Evolutionary conservation across 2,329 filamentous ascomycete genomes (phyloP).

Genomic region (Alternaria longipes): DNA sequence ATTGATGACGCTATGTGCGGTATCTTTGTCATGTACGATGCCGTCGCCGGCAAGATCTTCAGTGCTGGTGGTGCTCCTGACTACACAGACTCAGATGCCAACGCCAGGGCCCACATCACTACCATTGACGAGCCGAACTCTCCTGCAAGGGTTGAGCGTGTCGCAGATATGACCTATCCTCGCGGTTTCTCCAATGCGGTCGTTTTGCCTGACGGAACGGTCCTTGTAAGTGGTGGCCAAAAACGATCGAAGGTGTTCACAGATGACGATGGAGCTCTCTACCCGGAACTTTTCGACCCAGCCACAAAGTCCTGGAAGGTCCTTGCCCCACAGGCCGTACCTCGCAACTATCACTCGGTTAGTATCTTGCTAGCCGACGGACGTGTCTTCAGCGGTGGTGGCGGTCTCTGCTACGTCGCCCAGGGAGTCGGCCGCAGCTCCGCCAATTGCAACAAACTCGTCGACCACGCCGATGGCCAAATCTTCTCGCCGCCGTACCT

Average conservation of each 20-base stretch:
- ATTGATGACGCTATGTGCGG: conserved; percentile 37
- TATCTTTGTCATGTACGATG: conserved; percentile 38
- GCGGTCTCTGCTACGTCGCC: conserved; percentile 36
- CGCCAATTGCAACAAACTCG: conserved; percentile 39
- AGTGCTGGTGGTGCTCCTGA: conserved; percentile 36
- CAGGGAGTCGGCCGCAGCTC: conserved; percentile 27
- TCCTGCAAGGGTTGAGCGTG: conserved; percentile 31
- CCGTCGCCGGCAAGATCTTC: conserved; percentile 34
- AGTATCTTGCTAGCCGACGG: conserved; percentile 37
- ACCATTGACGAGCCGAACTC: conserved; percentile 31
- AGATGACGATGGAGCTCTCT: conserved; percentile 31
- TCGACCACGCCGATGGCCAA: conserved; percentile 40
- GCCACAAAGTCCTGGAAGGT: conserved; percentile 34
- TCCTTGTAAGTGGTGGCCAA: conserved; percentile 40
- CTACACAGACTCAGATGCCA: conserved; percentile 34
- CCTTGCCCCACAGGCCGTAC: conserved; percentile 34
- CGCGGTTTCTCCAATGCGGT: conserved; percentile 38
- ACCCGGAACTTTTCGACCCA: conserved; percentile 39
- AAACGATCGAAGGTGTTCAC: conserved; percentile 35
- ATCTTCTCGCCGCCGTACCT: conserved; percentile 41
- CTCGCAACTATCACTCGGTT: conserved; percentile 39
- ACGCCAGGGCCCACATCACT: conserved; percentile 33
- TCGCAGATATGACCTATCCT: conserved; percentile 36
- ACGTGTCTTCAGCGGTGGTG: conserved; percentile 36
- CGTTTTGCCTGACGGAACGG: conserved; percentile 39